phyloP scores from a whole-genome alignment of 2,329 filamentous ascomycete species.

The Aspergillus sclerotialis region DNA sequence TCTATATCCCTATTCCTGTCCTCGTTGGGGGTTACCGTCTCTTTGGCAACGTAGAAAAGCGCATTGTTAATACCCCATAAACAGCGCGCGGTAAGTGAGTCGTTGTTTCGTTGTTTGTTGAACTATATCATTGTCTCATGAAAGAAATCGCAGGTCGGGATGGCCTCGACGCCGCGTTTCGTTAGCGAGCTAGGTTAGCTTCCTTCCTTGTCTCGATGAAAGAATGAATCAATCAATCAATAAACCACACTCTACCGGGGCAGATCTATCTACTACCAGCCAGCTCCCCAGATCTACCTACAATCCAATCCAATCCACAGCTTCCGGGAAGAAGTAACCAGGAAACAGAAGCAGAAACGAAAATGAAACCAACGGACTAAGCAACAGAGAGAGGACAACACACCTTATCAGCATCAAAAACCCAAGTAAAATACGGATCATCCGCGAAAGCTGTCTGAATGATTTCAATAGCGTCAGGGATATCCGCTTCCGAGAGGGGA shows the following conservation, averaged over 20 bases:
- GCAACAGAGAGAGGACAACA: slow-evolving; percentile 17
- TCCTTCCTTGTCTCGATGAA: neutral
- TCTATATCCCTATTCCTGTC: neutral
- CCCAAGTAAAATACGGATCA: slow-evolving; percentile 63
- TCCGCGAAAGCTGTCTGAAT: slow-evolving; percentile 61
- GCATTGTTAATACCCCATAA: slow-evolving; percentile 67
- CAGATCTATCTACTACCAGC: too few relatives aligned
- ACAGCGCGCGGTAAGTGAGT: slow-evolving; percentile 59
- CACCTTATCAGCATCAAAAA: slow-evolving; percentile 54
- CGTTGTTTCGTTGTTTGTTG: slow-evolving; percentile 52
- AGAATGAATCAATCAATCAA: too few relatives aligned
- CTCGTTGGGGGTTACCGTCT: slow-evolving; percentile 32
- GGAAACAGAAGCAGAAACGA: too few relatives aligned
- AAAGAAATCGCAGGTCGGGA: slow-evolving; percentile 5
- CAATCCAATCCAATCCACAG: too few relatives aligned
- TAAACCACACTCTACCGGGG: too few relatives aligned
- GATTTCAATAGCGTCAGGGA: slow-evolving; percentile 56
- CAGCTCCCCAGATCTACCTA: too few relatives aligned
- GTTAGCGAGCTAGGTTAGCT: slow-evolving; percentile 13
- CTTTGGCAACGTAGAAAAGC: slow-evolving; percentile 65
- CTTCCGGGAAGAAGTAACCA: too few relatives aligned
- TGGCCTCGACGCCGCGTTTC: slow-evolving; percentile 12
- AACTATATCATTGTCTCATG: slow-evolving; percentile 40
- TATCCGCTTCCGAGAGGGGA: slow-evolving; percentile 52
- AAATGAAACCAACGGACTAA: too few relatives aligned